Percentiles rank a stretch among this genome's conserved stretches.
These are phyloP conservation scores for Neostapfia colusana DNA, from an alignment of 176 grass and related monocot species.

Conservation along the genomic window DNA sequence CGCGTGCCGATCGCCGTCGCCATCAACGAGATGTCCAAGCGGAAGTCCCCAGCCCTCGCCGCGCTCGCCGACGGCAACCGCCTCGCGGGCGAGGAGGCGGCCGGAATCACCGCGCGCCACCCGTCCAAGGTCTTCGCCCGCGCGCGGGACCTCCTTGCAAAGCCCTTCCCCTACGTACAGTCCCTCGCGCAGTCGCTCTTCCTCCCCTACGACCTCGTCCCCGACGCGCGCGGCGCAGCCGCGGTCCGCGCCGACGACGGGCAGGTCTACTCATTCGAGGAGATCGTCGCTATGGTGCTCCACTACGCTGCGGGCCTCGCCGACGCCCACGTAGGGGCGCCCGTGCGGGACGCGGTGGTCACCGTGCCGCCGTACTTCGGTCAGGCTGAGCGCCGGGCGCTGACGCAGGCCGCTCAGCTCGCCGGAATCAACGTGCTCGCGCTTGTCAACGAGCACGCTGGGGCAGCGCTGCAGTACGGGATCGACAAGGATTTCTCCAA, in stretches of 20 bases:
- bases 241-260: slow-evolving; percentile 71
- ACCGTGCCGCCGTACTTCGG: slow-evolving; percentile 88
- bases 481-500: slow-evolving; percentile 98
- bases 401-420: slow-evolving; percentile 83
- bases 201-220: slow-evolving; percentile 81
- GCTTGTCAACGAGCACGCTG: slow-evolving; percentile 95
- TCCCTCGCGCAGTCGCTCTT: slow-evolving; percentile 60
- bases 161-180: slow-evolving; percentile 65
- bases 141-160: slow-evolving; percentile 78
- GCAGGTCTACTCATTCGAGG: slow-evolving; percentile 69
- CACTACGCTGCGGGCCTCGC: slow-evolving; percentile 72
- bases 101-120: slow-evolving; percentile 79
- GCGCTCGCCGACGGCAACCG: slow-evolving; percentile 71
- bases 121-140: slow-evolving; percentile 84
- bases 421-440: slow-evolving; percentile 82
- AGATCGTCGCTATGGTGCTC: slow-evolving; percentile 87
- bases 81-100: slow-evolving; percentile 88
- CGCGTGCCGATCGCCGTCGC: slow-evolving; percentile 75
- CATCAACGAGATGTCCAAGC: slow-evolving; percentile 99
- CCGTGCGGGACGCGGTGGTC: slow-evolving; percentile 82
- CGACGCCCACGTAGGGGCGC: slow-evolving; percentile 62
- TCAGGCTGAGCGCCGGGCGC: slow-evolving; percentile 74
- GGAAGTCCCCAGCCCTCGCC: slow-evolving; percentile 87
- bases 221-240: slow-evolving; percentile 72
- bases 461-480: slow-evolving; percentile 93